Base-by-base conservation (phyloP, 1,284 basidiomycete species). In the Malassezia sympodialis region DNA sequence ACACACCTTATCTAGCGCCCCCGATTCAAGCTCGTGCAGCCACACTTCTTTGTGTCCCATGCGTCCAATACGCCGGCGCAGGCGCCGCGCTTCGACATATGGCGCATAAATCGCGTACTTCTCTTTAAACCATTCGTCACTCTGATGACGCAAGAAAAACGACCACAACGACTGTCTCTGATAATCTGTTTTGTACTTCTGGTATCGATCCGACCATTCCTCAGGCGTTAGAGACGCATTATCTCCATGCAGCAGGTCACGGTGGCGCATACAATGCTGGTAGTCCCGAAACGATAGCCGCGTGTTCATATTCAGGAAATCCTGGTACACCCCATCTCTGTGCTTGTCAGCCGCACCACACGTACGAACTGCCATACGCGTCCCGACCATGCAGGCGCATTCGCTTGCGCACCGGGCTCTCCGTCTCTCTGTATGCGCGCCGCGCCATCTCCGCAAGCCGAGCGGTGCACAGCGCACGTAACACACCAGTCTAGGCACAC, bases 51-150 rank as follows among this genome's bases (percentile, higher is more conserved):
- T 70, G 32, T 59, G 61, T 28, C 68, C 68, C 12, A 48, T 30
- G 21, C 69, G 53, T 21, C 65, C 69, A 3, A 53, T 45, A 23
- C 56, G 58, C 51, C 63, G 63, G 17, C 68, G 59, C 32, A 48
- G 31, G 15, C 42, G 49, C 4, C 68, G 44, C 14, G 51, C 60
- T 7, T n/a, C 34, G 26, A 59, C 57, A 37, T 56, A 61, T 1
- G 58, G 59, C 21, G 61, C 54, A 17, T 42, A 44, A 5, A 61
- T 50, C 4, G 58, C 60, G 49, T 71, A 72, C 51, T 68, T 68
- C 43, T 72, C 70, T 34, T 54, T 55, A 55, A 72, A 72, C 66
- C 69, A 72, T 12, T 59, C 59, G 28, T 63, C 61, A 34, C 66
- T 49, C 12, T 55, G 58, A 28, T 67, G 59, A 27, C 62, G 56